Evolutionary conservation across 1,284 basidiomycete genomes (phyloP).

Genomic region (Sanguinoderma infundibulare): DNA sequence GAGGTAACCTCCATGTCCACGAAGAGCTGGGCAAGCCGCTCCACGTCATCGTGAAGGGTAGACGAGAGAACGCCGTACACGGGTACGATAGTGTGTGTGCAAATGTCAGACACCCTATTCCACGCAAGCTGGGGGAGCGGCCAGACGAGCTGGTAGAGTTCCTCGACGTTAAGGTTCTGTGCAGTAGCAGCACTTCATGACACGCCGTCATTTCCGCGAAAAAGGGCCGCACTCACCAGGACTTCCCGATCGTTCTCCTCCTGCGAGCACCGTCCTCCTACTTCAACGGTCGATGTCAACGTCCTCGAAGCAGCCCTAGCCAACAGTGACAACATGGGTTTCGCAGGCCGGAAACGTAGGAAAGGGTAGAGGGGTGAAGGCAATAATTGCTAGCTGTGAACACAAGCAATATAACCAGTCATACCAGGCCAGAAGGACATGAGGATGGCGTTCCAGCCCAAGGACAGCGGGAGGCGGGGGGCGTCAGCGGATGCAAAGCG

Average conservation of each 20-base stretch:
- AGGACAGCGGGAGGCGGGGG: constrained; percentile 10
- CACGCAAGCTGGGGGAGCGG: constrained; percentile 32
- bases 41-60: constrained; percentile 34
- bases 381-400: constrained; percentile 15
- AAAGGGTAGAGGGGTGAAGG: neutral
- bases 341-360: neutral
- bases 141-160: constrained; percentile 27
- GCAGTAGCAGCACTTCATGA: neutral
- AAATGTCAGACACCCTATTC: constrained; percentile 31
- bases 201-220: neutral
- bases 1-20: constrained; percentile 28
- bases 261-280: constrained; percentile 13
- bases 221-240: constrained; percentile 5
- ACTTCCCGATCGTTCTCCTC: constrained; percentile 12
- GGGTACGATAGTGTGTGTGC: constrained; percentile 33
- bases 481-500: constrained; percentile 3
- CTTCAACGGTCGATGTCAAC: constrained; percentile 17
- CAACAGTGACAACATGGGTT: constrained; percentile 20
- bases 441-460: constrained; percentile 19
- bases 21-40: constrained; percentile 33
- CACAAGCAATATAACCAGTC: constrained; percentile 14
- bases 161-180: constrained; percentile 34
- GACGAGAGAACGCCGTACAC: constrained; percentile 30
- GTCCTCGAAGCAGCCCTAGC: constrained; percentile 21
- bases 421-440: constrained; percentile 20